phyloP scores from a whole-genome alignment of 257 asterid genomes.

The Nicotiana undulata region DNA sequence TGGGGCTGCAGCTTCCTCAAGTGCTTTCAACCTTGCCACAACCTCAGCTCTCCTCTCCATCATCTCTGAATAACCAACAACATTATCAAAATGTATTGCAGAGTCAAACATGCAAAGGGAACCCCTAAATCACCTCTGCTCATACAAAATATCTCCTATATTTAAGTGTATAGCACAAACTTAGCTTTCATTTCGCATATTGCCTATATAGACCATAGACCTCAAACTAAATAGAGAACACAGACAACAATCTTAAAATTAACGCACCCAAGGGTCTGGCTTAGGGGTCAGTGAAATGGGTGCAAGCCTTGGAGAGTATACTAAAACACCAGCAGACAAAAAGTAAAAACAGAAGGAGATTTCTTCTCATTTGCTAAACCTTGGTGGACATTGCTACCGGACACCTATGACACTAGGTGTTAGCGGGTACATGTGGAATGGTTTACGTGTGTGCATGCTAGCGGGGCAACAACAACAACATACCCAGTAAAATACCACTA shows the following conservation, averaged over 20 bases:
- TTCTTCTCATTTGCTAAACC: too few species aligned
- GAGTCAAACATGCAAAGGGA: background rate
- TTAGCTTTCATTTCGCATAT: background rate
- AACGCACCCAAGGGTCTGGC: background rate
- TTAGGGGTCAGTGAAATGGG: too few species aligned
- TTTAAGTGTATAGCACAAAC: background rate
- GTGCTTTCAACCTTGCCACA: slow-evolving; percentile 77
- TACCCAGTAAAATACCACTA: too few species aligned
- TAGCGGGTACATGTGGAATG: too few species aligned
- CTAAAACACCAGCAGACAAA: too few species aligned
- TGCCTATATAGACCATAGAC: background rate
- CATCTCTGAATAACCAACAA: slow-evolving; percentile 48
- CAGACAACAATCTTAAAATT: background rate
- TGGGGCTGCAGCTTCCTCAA: slow-evolving; percentile 94
- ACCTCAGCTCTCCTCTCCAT: slow-evolving; percentile 91
- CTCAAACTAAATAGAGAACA: background rate
- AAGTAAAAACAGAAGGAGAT: too few species aligned
- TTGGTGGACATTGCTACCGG: too few species aligned
- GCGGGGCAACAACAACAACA: too few species aligned
- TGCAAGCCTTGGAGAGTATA: too few species aligned
- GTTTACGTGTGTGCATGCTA: too few species aligned
- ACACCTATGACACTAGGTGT: too few species aligned
- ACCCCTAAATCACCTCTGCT: background rate
- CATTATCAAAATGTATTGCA: background rate
- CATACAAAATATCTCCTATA: background rate